phyloP scores from a whole-genome alignment of 1,284 basidiomycete genomes.

The Pascua guehoae region DNA sequence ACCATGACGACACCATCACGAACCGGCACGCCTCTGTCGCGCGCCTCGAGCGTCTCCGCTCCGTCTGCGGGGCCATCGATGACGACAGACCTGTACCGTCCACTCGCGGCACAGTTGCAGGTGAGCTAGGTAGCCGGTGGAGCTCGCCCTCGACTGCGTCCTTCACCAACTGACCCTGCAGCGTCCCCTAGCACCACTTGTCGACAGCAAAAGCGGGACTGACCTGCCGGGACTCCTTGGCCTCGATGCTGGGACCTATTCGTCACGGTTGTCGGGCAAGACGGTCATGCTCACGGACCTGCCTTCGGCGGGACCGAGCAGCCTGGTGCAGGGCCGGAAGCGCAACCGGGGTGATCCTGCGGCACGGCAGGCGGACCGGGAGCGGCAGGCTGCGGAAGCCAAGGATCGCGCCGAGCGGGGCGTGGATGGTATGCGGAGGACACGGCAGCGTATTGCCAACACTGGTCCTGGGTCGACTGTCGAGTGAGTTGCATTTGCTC shows the following conservation, averaged over 20 bases:
- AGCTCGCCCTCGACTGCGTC: neutral
- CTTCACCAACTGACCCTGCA: neutral
- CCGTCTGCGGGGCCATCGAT: slow-evolving; percentile 23
- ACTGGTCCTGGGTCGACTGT: slow-evolving; percentile 19
- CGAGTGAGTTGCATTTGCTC: slow-evolving; percentile 23
- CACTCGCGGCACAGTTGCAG: slow-evolving; percentile 10
- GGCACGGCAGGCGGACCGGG: slow-evolving; percentile 13
- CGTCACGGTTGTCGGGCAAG: slow-evolving; percentile 34
- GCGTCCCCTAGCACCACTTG: neutral
- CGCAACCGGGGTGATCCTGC: slow-evolving; percentile 27
- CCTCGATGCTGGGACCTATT: slow-evolving; percentile 26
- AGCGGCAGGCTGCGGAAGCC: slow-evolving; percentile 9
- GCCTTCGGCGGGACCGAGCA: slow-evolving; percentile 1
- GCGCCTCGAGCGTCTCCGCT: slow-evolving; percentile 2
- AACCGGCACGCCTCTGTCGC: neutral
- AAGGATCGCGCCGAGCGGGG: slow-evolving; percentile 10
- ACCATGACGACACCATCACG: no score
- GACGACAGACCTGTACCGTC: slow-evolving; percentile 16
- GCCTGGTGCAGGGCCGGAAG: slow-evolving; percentile 32
- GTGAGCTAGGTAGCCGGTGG: neutral
- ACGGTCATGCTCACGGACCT: slow-evolving; percentile 25
- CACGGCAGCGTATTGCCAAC: slow-evolving; percentile 12
- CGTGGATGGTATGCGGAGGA: slow-evolving; percentile 2
- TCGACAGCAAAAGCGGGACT: neutral
- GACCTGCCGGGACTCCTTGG: slow-evolving; percentile 23